phyloP scores from a whole-genome alignment of 345 rosid genomes.

The Microcos paniculata region DNA sequence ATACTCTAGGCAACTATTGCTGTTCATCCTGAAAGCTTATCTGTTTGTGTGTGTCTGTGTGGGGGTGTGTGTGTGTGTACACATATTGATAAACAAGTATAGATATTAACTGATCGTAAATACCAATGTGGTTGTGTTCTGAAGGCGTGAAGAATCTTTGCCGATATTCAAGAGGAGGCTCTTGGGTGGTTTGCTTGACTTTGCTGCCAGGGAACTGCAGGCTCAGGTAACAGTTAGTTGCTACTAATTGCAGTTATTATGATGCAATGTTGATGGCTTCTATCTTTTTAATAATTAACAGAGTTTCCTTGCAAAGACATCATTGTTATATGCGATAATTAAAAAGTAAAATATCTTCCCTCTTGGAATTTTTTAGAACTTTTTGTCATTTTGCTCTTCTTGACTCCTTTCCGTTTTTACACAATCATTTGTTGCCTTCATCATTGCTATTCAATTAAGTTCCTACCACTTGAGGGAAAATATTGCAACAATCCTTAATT shows the following conservation, averaged over 20 bases:
- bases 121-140: slow-evolving; percentile 28
- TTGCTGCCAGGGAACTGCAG: slow-evolving; percentile 96
- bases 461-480: slow-evolving; percentile 3
- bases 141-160: slow-evolving; percentile 94
- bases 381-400: slow-evolving; percentile 3
- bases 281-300: neutral
- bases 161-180: slow-evolving; percentile 96
- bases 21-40: neutral
- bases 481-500: slow-evolving; percentile 21
- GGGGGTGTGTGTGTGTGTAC: no score
- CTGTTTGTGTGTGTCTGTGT: neutral
- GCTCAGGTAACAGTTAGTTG: slow-evolving; percentile 63
- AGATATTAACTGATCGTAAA: slow-evolving; percentile 11
- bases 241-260: neutral
- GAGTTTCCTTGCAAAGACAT: neutral
- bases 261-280: slow-evolving; percentile 2
- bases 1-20: neutral
- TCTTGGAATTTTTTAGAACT: neutral
- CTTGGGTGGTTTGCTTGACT: slow-evolving; percentile 90
- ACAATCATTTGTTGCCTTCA: neutral
- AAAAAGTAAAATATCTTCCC: neutral
- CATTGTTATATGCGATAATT: neutral
- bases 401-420: neutral
- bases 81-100: neutral
- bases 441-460: neutral